These are phyloP conservation scores for Aspergillus sp. DNA, from an alignment of 2,329 filamentous ascomycete genomes.

Conservation along the genomic window DNA sequence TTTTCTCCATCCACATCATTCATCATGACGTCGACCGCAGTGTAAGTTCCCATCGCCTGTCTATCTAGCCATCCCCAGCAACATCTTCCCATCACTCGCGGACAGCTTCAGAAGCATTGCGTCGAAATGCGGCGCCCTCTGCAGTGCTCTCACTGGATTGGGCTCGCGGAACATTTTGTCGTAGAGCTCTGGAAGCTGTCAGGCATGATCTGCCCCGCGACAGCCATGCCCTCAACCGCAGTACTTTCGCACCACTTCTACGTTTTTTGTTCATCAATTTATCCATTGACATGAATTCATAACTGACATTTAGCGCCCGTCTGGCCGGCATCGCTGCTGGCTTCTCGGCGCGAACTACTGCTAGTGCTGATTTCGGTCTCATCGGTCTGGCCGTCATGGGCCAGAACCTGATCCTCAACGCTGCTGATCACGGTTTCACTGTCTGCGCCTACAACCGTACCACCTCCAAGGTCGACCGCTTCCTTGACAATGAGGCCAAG, in stretches of 20 bases:
- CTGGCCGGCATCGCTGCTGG: conserved; percentile 72
- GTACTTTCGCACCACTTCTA: background rate
- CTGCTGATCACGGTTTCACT: conserved; percentile 90
- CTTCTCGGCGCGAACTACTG: conserved; percentile 54
- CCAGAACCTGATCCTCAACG: conserved; percentile 88
- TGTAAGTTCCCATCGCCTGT: conserved; percentile 37
- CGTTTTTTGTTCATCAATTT: background rate
- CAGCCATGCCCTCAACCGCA: background rate
- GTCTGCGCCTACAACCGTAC: conserved; percentile 99
- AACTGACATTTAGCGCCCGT: conserved; percentile 62
- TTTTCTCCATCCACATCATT: conserved; percentile 17
- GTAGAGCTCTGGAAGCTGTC: background rate
- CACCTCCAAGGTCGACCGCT: conserved; percentile 94
- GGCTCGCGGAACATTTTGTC: background rate
- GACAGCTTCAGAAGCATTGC: background rate
- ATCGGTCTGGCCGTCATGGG: conserved; percentile 90
- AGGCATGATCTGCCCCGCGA: background rate
- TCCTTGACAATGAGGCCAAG: conserved; percentile 88
- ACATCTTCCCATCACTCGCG: background rate
- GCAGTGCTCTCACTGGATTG: background rate
- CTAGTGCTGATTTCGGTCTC: conserved; percentile 83
- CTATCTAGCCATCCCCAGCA: background rate
- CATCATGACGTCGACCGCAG: conserved; percentile 42
- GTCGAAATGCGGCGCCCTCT: background rate
- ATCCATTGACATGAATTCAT: conserved; percentile 32